A percentile compares a stretch with the other conserved stretches of the same genome.
Conservation (phyloP, 2,329 filamentous ascomycete genomes). For the Fusarium concolor region DNA sequence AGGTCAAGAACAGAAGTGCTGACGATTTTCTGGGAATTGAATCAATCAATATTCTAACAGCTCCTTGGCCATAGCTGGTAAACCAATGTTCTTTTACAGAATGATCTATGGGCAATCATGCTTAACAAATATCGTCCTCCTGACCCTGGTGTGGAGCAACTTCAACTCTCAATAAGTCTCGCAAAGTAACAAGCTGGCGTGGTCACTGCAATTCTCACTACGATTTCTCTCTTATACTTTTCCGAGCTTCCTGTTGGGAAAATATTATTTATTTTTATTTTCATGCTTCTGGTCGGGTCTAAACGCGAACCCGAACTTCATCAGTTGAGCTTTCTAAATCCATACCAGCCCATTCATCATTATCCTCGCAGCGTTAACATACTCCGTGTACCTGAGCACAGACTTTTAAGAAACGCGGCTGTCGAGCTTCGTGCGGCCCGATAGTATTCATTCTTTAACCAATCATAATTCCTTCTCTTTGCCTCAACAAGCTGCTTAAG, state of each 20-base stretch:
- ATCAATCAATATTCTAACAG: background rate
- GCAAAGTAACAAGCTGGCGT: background rate
- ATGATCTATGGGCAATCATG: background rate
- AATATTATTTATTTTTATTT: conserved; percentile 23
- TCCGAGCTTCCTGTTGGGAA: background rate
- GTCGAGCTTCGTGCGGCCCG: conserved; percentile 35
- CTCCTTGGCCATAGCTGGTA: background rate
- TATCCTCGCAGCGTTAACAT: conserved; percentile 44
- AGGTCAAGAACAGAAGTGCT: background rate
- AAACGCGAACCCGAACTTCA: conserved; percentile 31
- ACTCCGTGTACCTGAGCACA: conserved; percentile 43
- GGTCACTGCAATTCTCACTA: background rate
- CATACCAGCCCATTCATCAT: conserved; percentile 43
- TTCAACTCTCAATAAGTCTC: background rate
- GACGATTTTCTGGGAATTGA: background rate
- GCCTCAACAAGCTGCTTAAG: conserved; percentile 65
- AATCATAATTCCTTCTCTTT: conserved; percentile 29
- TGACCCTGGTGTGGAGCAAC: background rate
- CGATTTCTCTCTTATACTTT: background rate
- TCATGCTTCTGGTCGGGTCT: conserved; percentile 29
- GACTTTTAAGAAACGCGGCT: conserved; percentile 38
- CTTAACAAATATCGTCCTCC: background rate
- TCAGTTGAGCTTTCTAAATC: conserved; percentile 45
- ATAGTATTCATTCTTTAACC: conserved; percentile 37
- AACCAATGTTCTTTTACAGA: background rate